Evolutionary conservation across 495 filamentous ascomycete genomes (phyloP).

Genomic region (Daldinia decipiens): DNA sequence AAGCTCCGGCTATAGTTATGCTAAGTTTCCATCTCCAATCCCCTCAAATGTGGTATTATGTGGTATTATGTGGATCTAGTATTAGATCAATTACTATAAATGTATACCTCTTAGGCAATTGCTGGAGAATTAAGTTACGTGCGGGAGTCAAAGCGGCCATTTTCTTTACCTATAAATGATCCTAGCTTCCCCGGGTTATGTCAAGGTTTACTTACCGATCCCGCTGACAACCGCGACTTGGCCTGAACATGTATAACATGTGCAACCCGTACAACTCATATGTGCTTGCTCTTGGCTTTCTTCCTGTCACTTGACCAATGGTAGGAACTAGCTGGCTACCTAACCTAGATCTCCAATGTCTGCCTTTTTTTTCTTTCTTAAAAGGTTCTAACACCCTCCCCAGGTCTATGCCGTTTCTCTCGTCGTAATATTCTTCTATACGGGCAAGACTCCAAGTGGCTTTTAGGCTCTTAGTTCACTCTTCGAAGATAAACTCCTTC

Average conservation of each 20-base stretch:
- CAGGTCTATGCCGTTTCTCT: conserved; percentile 1
- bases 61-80: conserved; percentile 33
- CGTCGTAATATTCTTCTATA: not conserved
- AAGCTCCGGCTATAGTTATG: conserved; percentile 21
- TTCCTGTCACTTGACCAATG: conserved; percentile 22
- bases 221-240: conserved; percentile 37
- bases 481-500: not conserved
- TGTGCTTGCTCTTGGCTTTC: not conserved
- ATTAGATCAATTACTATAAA: conserved; percentile 12
- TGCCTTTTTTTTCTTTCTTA: conserved; percentile 19
- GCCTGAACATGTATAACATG: conserved; percentile 1
- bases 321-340: conserved; percentile 11
- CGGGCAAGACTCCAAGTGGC: conserved; percentile 7
- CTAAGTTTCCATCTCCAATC: conserved; percentile 30
- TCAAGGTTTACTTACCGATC: conserved; percentile 41
- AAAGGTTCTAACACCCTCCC: conserved; percentile 28
- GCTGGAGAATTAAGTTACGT: not conserved
- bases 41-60: conserved; percentile 31
- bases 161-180: no score
- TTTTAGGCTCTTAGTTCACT: conserved; percentile 32
- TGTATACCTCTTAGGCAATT: not conserved
- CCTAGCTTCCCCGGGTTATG: conserved; percentile 21
- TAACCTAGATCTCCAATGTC: conserved; percentile 22
- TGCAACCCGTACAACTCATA: not conserved
- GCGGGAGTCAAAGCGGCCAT: no score